A percentile compares a stretch with the other conserved stretches of the same genome.
phyloP scores from a whole-genome alignment of 768 basidiomycete genomes.

The Kwoniella sp. region DNA sequence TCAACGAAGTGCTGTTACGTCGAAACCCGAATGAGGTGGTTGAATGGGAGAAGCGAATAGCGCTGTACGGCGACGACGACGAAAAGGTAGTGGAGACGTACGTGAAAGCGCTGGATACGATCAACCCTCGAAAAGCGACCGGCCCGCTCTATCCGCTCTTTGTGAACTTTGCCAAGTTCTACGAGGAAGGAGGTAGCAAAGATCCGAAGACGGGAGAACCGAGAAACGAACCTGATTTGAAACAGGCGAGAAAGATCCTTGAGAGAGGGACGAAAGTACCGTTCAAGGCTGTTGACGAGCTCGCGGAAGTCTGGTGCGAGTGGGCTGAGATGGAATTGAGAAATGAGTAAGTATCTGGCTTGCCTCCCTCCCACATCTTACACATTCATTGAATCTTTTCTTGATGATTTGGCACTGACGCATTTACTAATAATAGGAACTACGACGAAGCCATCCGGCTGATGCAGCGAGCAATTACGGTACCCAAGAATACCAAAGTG shows the following conservation, averaged over 20 bases:
- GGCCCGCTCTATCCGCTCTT: constrained; percentile 87
- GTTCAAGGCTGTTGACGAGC: constrained; percentile 93
- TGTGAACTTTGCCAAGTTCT: constrained; percentile 95
- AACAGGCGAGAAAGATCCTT: constrained; percentile 84
- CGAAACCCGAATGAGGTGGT: constrained; percentile 97
- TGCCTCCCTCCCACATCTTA: not conserved
- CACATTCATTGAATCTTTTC: not conserved
- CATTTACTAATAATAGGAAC: constrained; percentile 65
- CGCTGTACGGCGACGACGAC: constrained; percentile 88
- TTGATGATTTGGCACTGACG: constrained; percentile 10
- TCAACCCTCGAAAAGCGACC: constrained; percentile 84
- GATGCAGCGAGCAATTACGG: constrained; percentile 92
- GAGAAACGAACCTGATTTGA: constrained; percentile 77
- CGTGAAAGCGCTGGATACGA: constrained; percentile 80
- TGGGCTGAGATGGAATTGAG: constrained; percentile 99
- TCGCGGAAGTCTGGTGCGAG: constrained; percentile 98
- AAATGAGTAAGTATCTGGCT: constrained; percentile 72
- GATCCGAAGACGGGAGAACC: constrained; percentile 60
- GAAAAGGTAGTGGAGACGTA: constrained; percentile 95
- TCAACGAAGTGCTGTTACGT: constrained; percentile 90
- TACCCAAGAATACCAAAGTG: constrained; percentile 85
- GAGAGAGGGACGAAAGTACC: constrained; percentile 90
- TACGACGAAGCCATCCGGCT: constrained; percentile 93
- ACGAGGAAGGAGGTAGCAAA: constrained; percentile 85
- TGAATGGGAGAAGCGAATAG: constrained; percentile 98